Base-by-base conservation (phyloP, 345 rosid species). In the Rubroshorea leprosula region DNA sequence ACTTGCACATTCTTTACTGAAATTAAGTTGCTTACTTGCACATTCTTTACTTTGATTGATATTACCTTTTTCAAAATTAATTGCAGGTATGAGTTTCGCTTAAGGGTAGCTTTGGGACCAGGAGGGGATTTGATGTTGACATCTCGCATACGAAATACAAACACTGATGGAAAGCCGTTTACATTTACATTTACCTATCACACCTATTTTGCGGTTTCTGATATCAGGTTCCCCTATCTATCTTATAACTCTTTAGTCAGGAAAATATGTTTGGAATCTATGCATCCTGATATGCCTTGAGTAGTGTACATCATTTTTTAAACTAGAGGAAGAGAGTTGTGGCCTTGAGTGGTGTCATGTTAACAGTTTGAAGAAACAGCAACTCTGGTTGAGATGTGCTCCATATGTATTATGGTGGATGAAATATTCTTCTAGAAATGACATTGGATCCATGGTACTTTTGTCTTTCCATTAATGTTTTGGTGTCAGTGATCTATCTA, bases 171-270 rank as follows among this genome's bases (percentile, higher is more conserved):
- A 53, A 91, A 86, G 48, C 81, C 90, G 2, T 91, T 88, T 63
- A 80, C 83, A 64, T 88, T 91, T 82, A 78, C 86, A 4, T 88
- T 88, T 58, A 92, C 95, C 0, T 81, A 84, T 61, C 98, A 84
- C 70, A 81, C 96, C 6, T 83, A 91, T 61, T 74, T 91, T 64
- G 79, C 82, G 20, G 95, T 91, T 54, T 82, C 98, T 8, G 96
- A 88, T 68, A 84, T 91, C 69, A 91, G 98, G 98, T 91, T 75
- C 20, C 22, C 47, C 63, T 47, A 5, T 25, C 44, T 26, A 46
- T 44, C 20, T 27, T 27, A 7, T 59, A 45, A 38, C 19, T 48
- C 41, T n/a, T n/a, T 35, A 35, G 41, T 35, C 3, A 35, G 1
- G 41, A 6, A 44, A 44, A 14, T 44, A 1, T 44, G 1, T 44